Percentiles rank a stretch among this genome's conserved stretches.
Evolutionary conservation across 2,329 filamentous ascomycete genomes (phyloP).

Genomic region (Penicillium sp.): DNA sequence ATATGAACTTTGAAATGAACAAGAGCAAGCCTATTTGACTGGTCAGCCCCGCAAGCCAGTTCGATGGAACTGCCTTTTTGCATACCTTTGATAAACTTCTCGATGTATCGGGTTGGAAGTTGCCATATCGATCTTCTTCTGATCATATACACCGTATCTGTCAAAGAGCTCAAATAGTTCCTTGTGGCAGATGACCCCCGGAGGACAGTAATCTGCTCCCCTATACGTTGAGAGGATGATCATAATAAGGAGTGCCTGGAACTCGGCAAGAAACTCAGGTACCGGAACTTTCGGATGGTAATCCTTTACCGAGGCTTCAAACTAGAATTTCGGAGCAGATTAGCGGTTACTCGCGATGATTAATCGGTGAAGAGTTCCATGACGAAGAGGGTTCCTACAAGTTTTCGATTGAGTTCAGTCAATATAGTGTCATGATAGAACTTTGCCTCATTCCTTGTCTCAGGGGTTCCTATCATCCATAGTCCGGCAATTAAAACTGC

Average conservation of each 20-base stretch:
- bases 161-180: neutral
- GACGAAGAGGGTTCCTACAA: neutral
- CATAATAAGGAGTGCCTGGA: neutral
- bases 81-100: neutral
- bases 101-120: neutral
- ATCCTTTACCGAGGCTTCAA: neutral
- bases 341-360: neutral
- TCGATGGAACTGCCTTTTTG: neutral
- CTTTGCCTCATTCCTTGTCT: neutral
- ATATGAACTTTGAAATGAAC: neutral
- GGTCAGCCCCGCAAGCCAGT: neutral
- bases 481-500: neutral
- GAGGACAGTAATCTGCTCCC: neutral
- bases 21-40: neutral
- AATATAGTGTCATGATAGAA: neutral
- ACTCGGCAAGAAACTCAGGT: neutral
- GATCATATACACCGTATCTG: neutral
- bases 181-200: neutral
- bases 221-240: neutral
- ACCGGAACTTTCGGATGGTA: neutral
- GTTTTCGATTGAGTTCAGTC: neutral
- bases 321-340: neutral
- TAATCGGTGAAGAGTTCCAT: neutral
- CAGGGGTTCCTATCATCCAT: neutral
- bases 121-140: neutral